Conservation (phyloP, 2,329 filamentous ascomycete genomes). For the Nannizziopsis barbatae region DNA sequence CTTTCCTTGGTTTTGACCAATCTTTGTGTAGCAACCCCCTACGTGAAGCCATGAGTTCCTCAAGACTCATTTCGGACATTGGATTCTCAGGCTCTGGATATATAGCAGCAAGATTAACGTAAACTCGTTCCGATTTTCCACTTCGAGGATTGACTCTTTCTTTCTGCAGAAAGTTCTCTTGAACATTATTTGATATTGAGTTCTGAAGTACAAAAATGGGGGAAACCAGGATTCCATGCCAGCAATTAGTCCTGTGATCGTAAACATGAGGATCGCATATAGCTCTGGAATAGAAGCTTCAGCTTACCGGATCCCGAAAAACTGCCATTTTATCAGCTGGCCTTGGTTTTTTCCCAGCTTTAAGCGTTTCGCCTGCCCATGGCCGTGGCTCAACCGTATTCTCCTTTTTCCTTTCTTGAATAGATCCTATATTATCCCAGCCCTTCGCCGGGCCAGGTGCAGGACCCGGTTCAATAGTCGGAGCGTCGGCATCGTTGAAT, state of each 20-base stretch:
- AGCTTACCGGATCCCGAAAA: conserved; percentile 91
- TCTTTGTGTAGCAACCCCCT: conserved; percentile 54
- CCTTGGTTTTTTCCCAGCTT: conserved; percentile 71
- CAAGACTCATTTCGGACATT: conserved; percentile 72
- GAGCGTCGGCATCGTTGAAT: conserved; percentile 66
- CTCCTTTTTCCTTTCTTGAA: conserved; percentile 86
- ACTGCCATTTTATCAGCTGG: conserved; percentile 72
- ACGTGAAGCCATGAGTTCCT: conserved; percentile 72
- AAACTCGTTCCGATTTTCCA: conserved; percentile 74
- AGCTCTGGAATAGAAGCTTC: conserved; percentile 26
- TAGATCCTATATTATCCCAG: conserved; percentile 83
- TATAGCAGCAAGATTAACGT: conserved; percentile 72
- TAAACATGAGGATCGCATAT: conserved; percentile 55
- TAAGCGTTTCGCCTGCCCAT: conserved; percentile 84
- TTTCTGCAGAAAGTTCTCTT: conserved; percentile 57
- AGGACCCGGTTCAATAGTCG: conserved; percentile 46
- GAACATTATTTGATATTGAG: conserved; percentile 31
- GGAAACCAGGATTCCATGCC: conserved; percentile 30
- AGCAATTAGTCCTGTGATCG: conserved; percentile 90
- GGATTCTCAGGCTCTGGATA: conserved; percentile 67
- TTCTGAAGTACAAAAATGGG: conserved; percentile 43
- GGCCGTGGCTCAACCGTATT: conserved; percentile 76
- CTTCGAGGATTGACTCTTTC: conserved; percentile 71
- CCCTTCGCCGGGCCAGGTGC: conserved; percentile 52
- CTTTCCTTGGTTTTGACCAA: conserved; percentile 36